Conservation (phyloP, 2,329 filamentous ascomycete species). For the Calonectria pseudoturangicola region DNA sequence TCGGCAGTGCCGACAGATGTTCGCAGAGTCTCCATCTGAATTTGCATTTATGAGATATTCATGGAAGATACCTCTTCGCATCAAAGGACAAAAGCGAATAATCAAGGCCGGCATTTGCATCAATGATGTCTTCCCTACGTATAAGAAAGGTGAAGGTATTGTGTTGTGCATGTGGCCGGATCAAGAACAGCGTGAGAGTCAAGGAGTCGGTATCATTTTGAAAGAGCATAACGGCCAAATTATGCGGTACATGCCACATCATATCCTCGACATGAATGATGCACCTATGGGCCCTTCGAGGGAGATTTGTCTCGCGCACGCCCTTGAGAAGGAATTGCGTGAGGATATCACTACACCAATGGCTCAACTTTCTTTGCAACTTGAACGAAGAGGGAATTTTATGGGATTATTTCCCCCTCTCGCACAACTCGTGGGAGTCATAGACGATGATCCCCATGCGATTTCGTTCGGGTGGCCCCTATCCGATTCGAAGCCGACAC, state of each 20-base stretch:
- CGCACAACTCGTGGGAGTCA: not conserved
- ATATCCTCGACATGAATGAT: not conserved
- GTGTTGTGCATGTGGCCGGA: not conserved
- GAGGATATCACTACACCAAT: not conserved
- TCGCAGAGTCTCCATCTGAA: not conserved
- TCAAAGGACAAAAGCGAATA: not conserved
- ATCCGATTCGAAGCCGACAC: too few relatives aligned
- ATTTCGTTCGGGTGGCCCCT: not conserved
- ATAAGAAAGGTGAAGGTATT: not conserved
- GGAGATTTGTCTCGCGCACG: not conserved
- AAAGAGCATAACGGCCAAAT: not conserved
- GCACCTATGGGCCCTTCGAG: not conserved
- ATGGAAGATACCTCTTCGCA: not conserved
- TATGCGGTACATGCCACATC: not conserved
- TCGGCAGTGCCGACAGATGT: not conserved
- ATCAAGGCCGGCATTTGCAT: not conserved
- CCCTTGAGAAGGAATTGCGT: too few relatives aligned
- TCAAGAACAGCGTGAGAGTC: not conserved
- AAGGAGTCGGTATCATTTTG: not conserved
- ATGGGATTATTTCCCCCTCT: not conserved
- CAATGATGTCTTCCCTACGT: not conserved
- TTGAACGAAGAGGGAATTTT: not conserved
- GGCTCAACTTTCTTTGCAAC: not conserved
- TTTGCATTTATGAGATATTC: constrained; percentile 5
- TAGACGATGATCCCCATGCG: not conserved